These are phyloP conservation scores for Xenoacremonium recifei DNA, from an alignment of 2,329 filamentous ascomycete species.

Conservation along the genomic window DNA sequence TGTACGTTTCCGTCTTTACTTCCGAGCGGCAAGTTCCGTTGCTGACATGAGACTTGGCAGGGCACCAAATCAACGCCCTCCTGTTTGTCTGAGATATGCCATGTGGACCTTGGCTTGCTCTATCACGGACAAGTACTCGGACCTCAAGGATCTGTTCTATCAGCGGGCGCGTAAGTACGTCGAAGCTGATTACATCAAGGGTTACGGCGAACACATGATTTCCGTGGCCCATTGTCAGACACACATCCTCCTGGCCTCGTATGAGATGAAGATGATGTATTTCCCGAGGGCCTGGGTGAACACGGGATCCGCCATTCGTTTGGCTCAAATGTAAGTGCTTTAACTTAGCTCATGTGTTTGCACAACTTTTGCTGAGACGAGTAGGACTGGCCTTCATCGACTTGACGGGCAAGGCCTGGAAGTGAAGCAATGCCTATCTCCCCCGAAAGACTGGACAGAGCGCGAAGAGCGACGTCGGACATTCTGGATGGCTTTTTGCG, in stretches of 20 bases:
- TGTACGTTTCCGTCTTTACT: conserved; percentile 45
- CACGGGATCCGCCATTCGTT: conserved; percentile 74
- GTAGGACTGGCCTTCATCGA: conserved; percentile 87
- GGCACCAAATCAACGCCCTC: conserved; percentile 80
- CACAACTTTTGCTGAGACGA: conserved; percentile 26
- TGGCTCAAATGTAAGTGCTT: conserved; percentile 72
- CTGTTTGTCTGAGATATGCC: conserved; percentile 84
- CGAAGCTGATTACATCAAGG: conserved; percentile 86
- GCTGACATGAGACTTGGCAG: conserved; percentile 32
- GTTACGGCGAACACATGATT: conserved; percentile 86
- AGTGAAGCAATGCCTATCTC: conserved; percentile 87
- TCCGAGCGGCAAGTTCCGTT: too few species aligned
- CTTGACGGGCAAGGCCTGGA: conserved; percentile 80
- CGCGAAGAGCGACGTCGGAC: conserved; percentile 86
- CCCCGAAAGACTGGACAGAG: conserved; percentile 90
- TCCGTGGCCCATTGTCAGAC: conserved; percentile 84
- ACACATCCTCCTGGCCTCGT: conserved; percentile 74
- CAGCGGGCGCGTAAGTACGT: conserved; percentile 85
- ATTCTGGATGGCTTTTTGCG: conserved; percentile 91
- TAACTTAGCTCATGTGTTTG: neutral
- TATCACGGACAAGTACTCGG: conserved; percentile 75
- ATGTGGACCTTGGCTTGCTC: conserved; percentile 96
- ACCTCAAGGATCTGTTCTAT: conserved; percentile 86
- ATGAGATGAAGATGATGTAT: conserved; percentile 98
- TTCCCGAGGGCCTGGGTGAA: conserved; percentile 96